Evolutionary conservation across 2,329 filamentous ascomycete genomes (phyloP), one percentile per base, ranked within the genome.

Genomic region (Curvularia verruculosa): DNA sequence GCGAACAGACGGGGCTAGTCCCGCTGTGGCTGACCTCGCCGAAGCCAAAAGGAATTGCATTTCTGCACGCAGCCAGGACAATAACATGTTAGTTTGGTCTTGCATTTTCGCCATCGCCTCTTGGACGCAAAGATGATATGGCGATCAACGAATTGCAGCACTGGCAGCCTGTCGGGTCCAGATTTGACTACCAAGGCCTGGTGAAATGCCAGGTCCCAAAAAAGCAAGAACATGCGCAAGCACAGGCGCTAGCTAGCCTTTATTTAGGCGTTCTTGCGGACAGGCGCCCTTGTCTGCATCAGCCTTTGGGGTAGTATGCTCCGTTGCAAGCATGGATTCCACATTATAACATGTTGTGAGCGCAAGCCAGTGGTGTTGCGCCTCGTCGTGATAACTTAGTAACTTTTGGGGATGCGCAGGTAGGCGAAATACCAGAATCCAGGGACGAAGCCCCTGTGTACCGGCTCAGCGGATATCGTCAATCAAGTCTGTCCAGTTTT

Each of bases 1-100:
- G 31, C 34, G 23, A 39, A 49, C 46, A 24, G 23, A 39, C 37
- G 23, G 39, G 46, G 19, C 52, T 55, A 48, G 49, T 41, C 48
- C 36, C 41, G n/a, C 26, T 34, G 49, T 47, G 54, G 54, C 41
- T 47, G 47, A 36, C 49, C 29, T 56, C 18, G 43, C 54, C 29
- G 43, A 37, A 31, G 26, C 21, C 36, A 37, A 18, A 48, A 9
- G 15, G 13, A 12, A 18, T 4, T 15, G 21, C 29, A 43, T 41
- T 47, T 21, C 15, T 24, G 28, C 21, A 21, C 24, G 45, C 39
- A 15, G 29, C 37, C 36, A 39, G 34, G 12, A 49, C 21, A 44
- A 23, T 18, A 19, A 28, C n/a, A 23, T 13, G 21, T 12, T n/a
- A 18, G 12, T 12, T 15, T 28, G 15, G n/a, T n/a, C n/a, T n/a